Evolutionary conservation across 2,329 filamentous ascomycete species (phyloP), one percentile per base, ranked within the genome.

Genomic region (Ceratocystiopsis minuta): DNA sequence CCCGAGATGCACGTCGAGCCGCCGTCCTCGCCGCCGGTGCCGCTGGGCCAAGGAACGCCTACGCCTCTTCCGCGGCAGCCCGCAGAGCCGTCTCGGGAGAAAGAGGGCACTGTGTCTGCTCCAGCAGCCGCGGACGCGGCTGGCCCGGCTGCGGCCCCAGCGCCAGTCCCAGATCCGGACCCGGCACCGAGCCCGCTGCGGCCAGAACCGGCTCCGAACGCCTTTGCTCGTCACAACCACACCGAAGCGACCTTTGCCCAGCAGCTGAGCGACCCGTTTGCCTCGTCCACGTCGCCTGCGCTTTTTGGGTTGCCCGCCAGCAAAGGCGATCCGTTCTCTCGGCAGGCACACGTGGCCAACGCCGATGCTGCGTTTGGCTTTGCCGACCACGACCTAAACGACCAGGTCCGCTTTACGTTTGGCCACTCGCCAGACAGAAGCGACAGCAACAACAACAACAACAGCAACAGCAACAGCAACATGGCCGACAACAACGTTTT

Each of bases 401-500:
- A 42, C 34, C 35, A 39, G 12, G 43, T 46, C 3, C 45, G 41
- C 5, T 49, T 48, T 18, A n/a, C 37, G 1, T 49, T 49, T 33
- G 43, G 47, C 14, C 41, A 44, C 9, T 38, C 16, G 7, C 3
- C 34, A 6, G 12, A 34, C 34, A 38, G 28, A 17, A 28, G 14
- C 28, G 24, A 14, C 36, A 31, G n/a, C 36, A 16, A 13, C 38
- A 35, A 4, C 38, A 39, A n/a, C 31, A 39, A 24, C 39, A 46
- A 13, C 41, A 37, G 6, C 43, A 37, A 3, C 36, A 41, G 16
- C 28, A 37, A 4, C 33, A 36, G 17, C 40, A 31, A 13, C 37
- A 17, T 13, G 35, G 16, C 3, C 38, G 41, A 11, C 38, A 41
- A 15, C 45, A 32, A 18, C 17, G 6, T 16, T 1, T 39, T 36